Base-by-base conservation (phyloP, 192 early-diverging fungal genomes). In the Gonapodya sp. region DNA sequence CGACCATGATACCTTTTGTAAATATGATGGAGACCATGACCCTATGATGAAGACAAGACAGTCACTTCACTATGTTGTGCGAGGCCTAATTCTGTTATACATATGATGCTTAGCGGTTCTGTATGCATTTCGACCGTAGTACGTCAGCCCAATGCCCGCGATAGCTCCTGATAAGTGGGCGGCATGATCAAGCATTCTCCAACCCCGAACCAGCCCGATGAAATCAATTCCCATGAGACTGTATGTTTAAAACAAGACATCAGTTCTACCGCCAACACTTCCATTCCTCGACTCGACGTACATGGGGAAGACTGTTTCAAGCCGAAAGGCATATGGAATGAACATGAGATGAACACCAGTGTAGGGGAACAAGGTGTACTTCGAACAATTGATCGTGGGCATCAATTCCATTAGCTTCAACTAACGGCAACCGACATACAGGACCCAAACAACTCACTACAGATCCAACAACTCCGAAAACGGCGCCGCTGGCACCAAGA, bases 401-500 rank as follows among this genome's bases (percentile, higher is more conserved):
- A 64, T 64, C 8, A 64, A 64, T 8, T 24, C 24, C 8, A 8
- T 16, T 64, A 24, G 8, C 24, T 64, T 8, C 24, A 8, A 8
- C 8, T 64, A 64, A 16, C 24, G 8, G 8, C 8, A 64, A 64
- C 8, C 24, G 46, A 64, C 8, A 64, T 24, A n/a, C n/a, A n/a
- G n/a, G n/a, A n/a, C n/a, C n/a, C n/a, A n/a, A n/a, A n/a, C n/a
- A n/a, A 64, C 46, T 64, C 46, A 64, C 46, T 16, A 64, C 46
- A 64, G 46, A 64, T 64, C 46, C 46, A 8, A 97, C 34, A 36
- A 93, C 88, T 14, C 90, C 90, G 80, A 91, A 96, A 18, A 96
- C 84, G 0, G 94, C 95, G 0, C 95, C 95, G 81, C 90, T 93
- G 31, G 96, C 96, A 31, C 96, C 96, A 36, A 97, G 84, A 30